Conservation (phyloP, 164 flowering plant species). For the Euptelea pleiosperma region DNA sequence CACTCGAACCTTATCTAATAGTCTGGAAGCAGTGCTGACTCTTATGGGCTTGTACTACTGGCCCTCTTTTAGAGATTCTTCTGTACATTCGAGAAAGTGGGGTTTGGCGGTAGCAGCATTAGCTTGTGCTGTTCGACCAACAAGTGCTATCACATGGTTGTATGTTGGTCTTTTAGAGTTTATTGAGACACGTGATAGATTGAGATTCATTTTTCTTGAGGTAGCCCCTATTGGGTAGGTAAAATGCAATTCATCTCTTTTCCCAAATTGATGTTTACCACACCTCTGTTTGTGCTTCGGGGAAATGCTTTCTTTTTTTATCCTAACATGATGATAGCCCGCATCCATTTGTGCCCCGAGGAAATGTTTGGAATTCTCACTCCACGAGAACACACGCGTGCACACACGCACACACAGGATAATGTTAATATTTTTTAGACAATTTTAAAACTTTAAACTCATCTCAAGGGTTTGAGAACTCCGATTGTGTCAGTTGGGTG, state of each 20-base stretch:
- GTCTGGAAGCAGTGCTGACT: constrained; percentile 84
- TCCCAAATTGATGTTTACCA: no score
- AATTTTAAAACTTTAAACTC: no score
- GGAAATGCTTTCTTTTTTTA: no score
- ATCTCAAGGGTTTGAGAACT: no score
- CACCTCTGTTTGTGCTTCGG: no score
- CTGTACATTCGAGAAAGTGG: constrained; percentile 55
- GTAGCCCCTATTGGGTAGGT: constrained; percentile 79
- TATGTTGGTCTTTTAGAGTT: constrained; percentile 83
- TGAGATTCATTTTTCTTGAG: constrained; percentile 60
- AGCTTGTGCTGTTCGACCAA: constrained; percentile 91
- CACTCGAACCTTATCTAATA: constrained; percentile 86
- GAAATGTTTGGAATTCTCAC: no score
- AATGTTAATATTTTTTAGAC: no score
- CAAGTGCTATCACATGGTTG: constrained; percentile 87
- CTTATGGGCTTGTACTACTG: constrained; percentile 71
- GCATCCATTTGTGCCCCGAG: no score
- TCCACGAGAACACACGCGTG: no score
- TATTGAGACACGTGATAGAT: constrained; percentile 38
- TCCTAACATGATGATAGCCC: no score
- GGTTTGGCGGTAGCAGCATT: constrained; percentile 75
- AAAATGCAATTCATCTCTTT: constrained; percentile 3
- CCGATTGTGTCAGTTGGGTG: no score
- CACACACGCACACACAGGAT: no score
- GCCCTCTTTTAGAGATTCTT: constrained; percentile 60